phyloP scores from a whole-genome alignment of 768 basidiomycete species.

The Hirschioporus abietinus region DNA sequence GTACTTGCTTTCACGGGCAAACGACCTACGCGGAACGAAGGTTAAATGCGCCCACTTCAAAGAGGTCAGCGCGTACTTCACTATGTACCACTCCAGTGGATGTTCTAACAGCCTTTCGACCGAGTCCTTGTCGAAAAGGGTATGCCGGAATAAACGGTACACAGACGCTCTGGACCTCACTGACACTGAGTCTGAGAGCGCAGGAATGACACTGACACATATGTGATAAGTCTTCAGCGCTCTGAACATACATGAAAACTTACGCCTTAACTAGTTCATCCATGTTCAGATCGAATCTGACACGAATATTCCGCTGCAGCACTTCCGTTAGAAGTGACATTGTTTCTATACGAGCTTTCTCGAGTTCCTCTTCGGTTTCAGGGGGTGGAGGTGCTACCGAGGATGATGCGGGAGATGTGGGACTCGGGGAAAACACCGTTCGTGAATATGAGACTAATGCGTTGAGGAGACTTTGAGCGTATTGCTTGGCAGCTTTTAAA shows the following conservation, averaged over 20 bases:
- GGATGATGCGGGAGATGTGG: constrained; percentile 27
- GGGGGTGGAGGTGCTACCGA: constrained; percentile 31
- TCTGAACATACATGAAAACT: constrained; percentile 25
- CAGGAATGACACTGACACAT: constrained; percentile 65
- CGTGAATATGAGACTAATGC: constrained; percentile 46
- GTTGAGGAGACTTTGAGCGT: constrained; percentile 54
- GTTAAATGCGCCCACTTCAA: constrained; percentile 10
- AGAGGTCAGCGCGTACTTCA: constrained; percentile 51
- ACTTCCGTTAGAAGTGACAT: constrained; percentile 62
- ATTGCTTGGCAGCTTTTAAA: constrained; percentile 65
- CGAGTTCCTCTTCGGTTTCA: constrained; percentile 35
- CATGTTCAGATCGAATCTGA: constrained; percentile 70
- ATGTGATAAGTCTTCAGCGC: background rate
- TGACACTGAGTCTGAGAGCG: constrained; percentile 67
- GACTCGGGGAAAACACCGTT: constrained; percentile 24
- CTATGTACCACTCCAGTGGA: constrained; percentile 83
- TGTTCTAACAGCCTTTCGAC: constrained; percentile 58
- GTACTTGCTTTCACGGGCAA: constrained; percentile 80
- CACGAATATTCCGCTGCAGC: constrained; percentile 64
- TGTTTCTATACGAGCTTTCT: constrained; percentile 52
- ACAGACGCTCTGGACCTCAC: constrained; percentile 74
- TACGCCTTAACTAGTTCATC: constrained; percentile 72
- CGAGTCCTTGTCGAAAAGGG: constrained; percentile 66
- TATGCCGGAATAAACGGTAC: constrained; percentile 79
- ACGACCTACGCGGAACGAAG: constrained; percentile 44